Evolutionary conservation across 2,329 filamentous ascomycete species (phyloP).

Genomic region (Aspergillus tubingensis): DNA sequence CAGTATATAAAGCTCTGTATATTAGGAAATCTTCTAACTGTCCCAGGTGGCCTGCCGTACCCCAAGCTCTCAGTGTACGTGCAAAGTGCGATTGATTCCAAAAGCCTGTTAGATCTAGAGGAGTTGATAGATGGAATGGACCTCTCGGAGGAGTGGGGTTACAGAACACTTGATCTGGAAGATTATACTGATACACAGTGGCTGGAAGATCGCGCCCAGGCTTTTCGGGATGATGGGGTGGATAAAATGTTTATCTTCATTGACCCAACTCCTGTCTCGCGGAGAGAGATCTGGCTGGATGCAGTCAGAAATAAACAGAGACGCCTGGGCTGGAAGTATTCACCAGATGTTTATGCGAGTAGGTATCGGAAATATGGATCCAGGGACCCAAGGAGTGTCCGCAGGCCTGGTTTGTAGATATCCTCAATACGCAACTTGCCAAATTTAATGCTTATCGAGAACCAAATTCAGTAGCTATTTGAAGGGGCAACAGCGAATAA

Average conservation of each 20-base stretch:
- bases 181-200: not conserved
- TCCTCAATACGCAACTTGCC: not conserved
- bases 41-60: conserved; percentile 17
- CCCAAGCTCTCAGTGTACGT: conserved; percentile 21
- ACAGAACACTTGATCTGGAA: not conserved
- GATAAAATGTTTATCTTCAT: not conserved
- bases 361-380: not conserved
- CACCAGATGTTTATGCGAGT: not conserved
- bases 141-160: not conserved
- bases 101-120: conserved; percentile 16
- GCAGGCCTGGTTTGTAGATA: not conserved
- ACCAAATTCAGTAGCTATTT: too few relatives aligned
- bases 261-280: not conserved
- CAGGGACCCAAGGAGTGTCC: not conserved
- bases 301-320: not conserved
- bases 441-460: not conserved
- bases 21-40: not conserved
- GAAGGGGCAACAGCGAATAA: too few relatives aligned
- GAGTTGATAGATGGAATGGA: conserved; percentile 23
- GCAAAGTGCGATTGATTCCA: conserved; percentile 23
- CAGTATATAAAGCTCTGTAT: not conserved
- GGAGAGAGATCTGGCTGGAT: not conserved
- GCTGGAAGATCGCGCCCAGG: not conserved
- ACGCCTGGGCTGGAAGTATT: not conserved
- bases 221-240: not conserved